Conservation (phyloP, 169 alveolate genomes). For the Theileria luwenshuni region DNA sequence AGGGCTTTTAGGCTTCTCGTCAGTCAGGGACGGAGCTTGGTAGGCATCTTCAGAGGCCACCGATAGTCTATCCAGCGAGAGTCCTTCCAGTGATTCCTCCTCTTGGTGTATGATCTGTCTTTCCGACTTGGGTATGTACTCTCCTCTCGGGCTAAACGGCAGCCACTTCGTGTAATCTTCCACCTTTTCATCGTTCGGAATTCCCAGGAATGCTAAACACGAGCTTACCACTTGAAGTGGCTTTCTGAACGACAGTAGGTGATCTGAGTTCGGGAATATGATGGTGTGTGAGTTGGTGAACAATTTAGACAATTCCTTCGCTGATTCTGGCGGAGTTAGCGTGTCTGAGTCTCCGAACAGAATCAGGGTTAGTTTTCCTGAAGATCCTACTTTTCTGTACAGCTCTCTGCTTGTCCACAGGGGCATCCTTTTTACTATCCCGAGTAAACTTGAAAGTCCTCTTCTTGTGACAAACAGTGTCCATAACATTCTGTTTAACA, state of each 20-base stretch:
- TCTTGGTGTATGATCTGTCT: conserved; percentile 17
- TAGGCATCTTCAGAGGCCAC: neutral
- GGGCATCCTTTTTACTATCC: conserved; percentile 73
- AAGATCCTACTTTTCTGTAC: conserved; percentile 68
- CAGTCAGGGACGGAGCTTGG: neutral
- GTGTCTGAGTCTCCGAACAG: conserved; percentile 54
- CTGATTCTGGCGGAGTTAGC: conserved; percentile 57
- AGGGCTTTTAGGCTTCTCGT: conserved; percentile 9
- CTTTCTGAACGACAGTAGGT: conserved; percentile 48
- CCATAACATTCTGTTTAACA: conserved; percentile 73
- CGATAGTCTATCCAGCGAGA: neutral
- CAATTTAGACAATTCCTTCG: conserved; percentile 21
- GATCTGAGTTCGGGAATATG: conserved; percentile 56
- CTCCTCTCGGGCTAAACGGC: conserved; percentile 50
- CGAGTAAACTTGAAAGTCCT: conserved; percentile 68
- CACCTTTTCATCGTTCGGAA: conserved; percentile 31
- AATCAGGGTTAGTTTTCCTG: conserved; percentile 57
- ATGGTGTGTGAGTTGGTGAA: conserved; percentile 60
- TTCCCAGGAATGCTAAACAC: conserved; percentile 50
- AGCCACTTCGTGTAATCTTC: conserved; percentile 45
- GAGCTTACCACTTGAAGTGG: conserved; percentile 61
- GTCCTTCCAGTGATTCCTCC: conserved; percentile 32
- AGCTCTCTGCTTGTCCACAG: conserved; percentile 74
- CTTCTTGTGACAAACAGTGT: conserved; percentile 70
- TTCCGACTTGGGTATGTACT: conserved; percentile 30